Percentiles rank a stretch among this genome's conserved stretches.
Conservation (phyloP, 2,329 filamentous ascomycete genomes). For the Aspergillus tanneri region DNA sequence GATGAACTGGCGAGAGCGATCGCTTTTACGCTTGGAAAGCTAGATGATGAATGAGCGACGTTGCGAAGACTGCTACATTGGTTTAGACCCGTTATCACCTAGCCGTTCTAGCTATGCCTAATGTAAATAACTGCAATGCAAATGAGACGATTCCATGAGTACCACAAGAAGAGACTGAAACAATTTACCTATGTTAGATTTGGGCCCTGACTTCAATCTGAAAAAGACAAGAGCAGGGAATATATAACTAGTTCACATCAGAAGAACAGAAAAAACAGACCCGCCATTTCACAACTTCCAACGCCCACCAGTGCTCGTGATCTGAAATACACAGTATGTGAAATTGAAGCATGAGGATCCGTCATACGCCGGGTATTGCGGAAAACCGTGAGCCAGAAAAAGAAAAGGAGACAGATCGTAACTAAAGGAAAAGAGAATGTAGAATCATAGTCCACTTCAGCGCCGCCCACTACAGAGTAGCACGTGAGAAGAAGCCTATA, state of each 20-base stretch:
- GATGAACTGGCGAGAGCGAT: constrained; percentile 42
- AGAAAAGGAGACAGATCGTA: constrained; percentile 2
- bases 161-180: not conserved
- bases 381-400: constrained; percentile 5
- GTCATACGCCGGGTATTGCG: constrained; percentile 28
- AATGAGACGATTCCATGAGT: not conserved
- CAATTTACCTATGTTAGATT: constrained; percentile 10
- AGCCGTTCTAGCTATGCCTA: too few species aligned
- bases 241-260: constrained; percentile 26
- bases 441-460: not conserved
- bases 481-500: not conserved
- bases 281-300: constrained; percentile 27
- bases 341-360: constrained; percentile 26
- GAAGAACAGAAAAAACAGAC: constrained; percentile 23
- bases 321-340: constrained; percentile 30
- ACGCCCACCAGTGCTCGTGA: constrained; percentile 27
- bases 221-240: constrained; percentile 7
- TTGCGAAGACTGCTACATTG: too few species aligned
- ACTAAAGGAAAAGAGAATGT: not conserved
- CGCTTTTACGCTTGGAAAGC: constrained; percentile 29
- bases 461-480: not conserved
- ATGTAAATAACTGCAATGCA: constrained; percentile 5
- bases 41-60: constrained; percentile 24
- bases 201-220: constrained; percentile 11
- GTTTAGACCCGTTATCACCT: too few species aligned